These are phyloP conservation scores for Triticum aestivum DNA, from an alignment of 176 grass and related monocot species.

Conservation along the genomic window DNA sequence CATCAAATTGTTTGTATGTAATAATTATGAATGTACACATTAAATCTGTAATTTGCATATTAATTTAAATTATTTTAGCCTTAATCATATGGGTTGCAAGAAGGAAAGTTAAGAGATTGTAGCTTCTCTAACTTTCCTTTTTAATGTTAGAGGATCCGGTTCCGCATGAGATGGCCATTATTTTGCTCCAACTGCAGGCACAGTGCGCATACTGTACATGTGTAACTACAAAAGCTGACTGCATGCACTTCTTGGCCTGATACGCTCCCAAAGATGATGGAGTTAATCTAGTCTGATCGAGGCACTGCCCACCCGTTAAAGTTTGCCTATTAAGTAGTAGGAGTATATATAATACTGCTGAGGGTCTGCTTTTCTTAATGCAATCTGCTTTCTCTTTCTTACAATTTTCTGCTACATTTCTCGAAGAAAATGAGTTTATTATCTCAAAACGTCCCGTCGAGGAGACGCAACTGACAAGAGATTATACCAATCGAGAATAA, in stretches of 20 bases:
- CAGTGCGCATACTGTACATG: conserved; percentile 16
- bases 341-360: conserved; percentile 1
- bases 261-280: neutral
- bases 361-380: conserved; percentile 36
- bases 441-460: neutral
- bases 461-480: neutral
- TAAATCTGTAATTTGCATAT: no score
- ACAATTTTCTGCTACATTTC: neutral
- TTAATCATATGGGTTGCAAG: no score
- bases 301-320: conserved; percentile 15
- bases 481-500: neutral
- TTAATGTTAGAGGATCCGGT: no score
- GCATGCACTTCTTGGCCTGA: conserved; percentile 18
- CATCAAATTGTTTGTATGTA: no score
- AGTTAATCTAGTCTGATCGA: conserved; percentile 24
- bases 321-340: neutral
- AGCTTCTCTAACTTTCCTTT: no score
- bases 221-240: conserved; percentile 1
- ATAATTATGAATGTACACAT: no score
- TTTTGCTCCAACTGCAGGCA: conserved; percentile 34
- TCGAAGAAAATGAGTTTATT: neutral
- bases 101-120: no score
- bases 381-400: neutral
- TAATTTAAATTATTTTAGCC: no score
- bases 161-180: conserved; percentile 38